Evolutionary conservation across 1,139 yeast genomes (phyloP).

Genomic region (Wickerhamomyces sp.): DNA sequence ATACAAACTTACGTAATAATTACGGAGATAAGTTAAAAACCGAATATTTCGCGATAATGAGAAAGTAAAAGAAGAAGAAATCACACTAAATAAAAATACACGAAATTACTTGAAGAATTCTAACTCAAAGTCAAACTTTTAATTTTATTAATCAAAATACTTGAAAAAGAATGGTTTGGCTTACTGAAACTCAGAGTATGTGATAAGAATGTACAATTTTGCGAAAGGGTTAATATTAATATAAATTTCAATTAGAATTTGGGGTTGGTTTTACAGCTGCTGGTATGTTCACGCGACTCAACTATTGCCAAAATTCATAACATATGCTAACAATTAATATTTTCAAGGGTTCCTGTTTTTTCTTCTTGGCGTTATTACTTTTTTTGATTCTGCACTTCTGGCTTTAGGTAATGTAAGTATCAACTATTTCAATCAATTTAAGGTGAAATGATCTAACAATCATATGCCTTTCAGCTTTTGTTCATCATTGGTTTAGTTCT

Average conservation of each 20-base stretch:
- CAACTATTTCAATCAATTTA: neutral
- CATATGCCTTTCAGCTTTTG: constrained; percentile 26
- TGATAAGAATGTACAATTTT: neutral
- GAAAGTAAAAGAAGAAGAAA: neutral
- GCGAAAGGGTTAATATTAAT: neutral
- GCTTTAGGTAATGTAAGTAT: constrained; percentile 58
- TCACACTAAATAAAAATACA: no score
- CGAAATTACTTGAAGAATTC: no score
- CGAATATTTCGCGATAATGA: no score
- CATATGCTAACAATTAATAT: constrained; percentile 41
- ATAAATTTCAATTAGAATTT: neutral
- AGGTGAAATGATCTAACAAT: neutral
- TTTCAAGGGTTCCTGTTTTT: constrained; percentile 53
- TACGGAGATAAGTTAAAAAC: no score
- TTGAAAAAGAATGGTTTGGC: neutral
- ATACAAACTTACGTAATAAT: no score
- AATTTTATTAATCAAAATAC: no score
- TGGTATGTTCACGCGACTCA: neutral
- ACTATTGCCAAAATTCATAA: neutral
- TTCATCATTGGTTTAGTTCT: constrained; percentile 79
- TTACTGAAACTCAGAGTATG: neutral
- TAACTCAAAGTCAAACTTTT: neutral
- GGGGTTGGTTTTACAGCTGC: constrained; percentile 1
- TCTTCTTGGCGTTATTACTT: constrained; percentile 74
- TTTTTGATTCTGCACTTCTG: constrained; percentile 84